These are phyloP conservation scores for Podosphaera aphanis DNA, from an alignment of 2,329 filamentous ascomycete genomes.

Conservation along the genomic window DNA sequence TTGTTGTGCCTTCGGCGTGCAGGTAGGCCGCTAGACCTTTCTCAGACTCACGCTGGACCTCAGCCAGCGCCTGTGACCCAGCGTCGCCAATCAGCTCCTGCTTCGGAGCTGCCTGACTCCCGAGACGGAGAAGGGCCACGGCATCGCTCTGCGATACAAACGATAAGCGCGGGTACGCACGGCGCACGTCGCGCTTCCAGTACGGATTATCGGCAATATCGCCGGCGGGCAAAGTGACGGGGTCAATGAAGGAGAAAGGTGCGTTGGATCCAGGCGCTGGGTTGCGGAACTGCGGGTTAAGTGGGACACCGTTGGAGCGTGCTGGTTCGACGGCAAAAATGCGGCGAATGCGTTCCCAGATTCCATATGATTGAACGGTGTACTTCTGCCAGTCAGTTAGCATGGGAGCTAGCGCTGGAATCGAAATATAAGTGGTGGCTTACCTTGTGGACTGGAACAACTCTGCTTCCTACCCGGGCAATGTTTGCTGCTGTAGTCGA, in stretches of 20 bases:
- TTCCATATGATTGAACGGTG: slow-evolving; percentile 66
- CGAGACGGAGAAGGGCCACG: slow-evolving; percentile 63
- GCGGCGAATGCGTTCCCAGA: slow-evolving; percentile 69
- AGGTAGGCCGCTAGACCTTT: slow-evolving; percentile 53
- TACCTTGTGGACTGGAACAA: slow-evolving; percentile 36
- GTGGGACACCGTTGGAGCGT: slow-evolving; percentile 73
- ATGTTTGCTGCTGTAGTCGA: slow-evolving; percentile 28
- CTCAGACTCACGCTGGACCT: slow-evolving; percentile 50
- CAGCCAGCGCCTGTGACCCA: slow-evolving; percentile 49
- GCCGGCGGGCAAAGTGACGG: slow-evolving; percentile 59
- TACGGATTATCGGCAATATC: slow-evolving; percentile 84
- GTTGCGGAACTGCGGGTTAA: slow-evolving; percentile 82
- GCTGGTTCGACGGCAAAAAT: slow-evolving; percentile 60
- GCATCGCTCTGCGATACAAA: slow-evolving; percentile 66
- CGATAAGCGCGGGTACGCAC: slow-evolving; percentile 59
- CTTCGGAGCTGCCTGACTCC: slow-evolving; percentile 59
- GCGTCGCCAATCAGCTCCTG: slow-evolving; percentile 60
- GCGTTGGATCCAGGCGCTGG: slow-evolving; percentile 55
- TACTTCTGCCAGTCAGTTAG: slow-evolving; percentile 48
- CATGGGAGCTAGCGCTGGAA: slow-evolving; percentile 1
- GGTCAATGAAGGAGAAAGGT: slow-evolving; percentile 53
- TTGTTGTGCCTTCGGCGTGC: slow-evolving; percentile 34
- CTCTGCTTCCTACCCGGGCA: slow-evolving; percentile 29
- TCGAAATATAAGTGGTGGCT: slow-evolving; percentile 11
- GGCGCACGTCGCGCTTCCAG: slow-evolving; percentile 80